Percentiles rank a stretch among this genome's conserved stretches.
Evolutionary conservation across 768 basidiomycete genomes (phyloP).

Genomic region (Leccinellum rugosiceps): DNA sequence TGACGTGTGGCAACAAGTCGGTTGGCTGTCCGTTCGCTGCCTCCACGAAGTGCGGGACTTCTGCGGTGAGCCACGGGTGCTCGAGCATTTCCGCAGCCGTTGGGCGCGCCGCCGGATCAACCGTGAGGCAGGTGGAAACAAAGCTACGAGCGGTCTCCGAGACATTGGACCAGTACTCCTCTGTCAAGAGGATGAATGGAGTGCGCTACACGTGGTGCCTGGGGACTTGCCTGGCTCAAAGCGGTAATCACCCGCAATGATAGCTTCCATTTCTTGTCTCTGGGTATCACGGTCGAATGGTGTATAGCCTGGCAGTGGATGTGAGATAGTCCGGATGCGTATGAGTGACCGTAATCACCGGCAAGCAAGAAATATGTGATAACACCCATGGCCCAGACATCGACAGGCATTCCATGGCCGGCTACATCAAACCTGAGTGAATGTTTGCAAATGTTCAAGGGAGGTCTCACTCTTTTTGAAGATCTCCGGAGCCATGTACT

Average conservation of each 20-base stretch:
- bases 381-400: slow-evolving; percentile 97
- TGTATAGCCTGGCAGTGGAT: slow-evolving; percentile 64
- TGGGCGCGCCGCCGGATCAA: slow-evolving; percentile 77
- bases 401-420: slow-evolving; percentile 93
- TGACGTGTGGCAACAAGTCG: slow-evolving; percentile 86
- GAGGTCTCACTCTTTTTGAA: slow-evolving; percentile 74
- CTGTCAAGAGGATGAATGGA: slow-evolving; percentile 28
- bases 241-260: slow-evolving; percentile 88
- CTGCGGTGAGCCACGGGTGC: slow-evolving; percentile 66
- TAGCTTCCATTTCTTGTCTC: slow-evolving; percentile 91
- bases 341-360: slow-evolving; percentile 30
- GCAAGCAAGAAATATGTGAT: slow-evolving; percentile 96
- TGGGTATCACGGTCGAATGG: slow-evolving; percentile 94
- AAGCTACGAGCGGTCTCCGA: slow-evolving; percentile 81
- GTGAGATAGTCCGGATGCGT: background rate
- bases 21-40: slow-evolving; percentile 55
- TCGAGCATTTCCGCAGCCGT: slow-evolving; percentile 71
- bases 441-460: background rate
- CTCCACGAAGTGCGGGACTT: slow-evolving; percentile 65
- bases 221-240: slow-evolving; percentile 62
- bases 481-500: slow-evolving; percentile 97
- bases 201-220: background rate
- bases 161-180: slow-evolving; percentile 87
- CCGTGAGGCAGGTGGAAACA: slow-evolving; percentile 76
- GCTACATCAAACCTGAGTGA: slow-evolving; percentile 38